Base-by-base conservation (phyloP, 2,329 filamentous ascomycete species). In the Coleophoma eucalyptorum region DNA sequence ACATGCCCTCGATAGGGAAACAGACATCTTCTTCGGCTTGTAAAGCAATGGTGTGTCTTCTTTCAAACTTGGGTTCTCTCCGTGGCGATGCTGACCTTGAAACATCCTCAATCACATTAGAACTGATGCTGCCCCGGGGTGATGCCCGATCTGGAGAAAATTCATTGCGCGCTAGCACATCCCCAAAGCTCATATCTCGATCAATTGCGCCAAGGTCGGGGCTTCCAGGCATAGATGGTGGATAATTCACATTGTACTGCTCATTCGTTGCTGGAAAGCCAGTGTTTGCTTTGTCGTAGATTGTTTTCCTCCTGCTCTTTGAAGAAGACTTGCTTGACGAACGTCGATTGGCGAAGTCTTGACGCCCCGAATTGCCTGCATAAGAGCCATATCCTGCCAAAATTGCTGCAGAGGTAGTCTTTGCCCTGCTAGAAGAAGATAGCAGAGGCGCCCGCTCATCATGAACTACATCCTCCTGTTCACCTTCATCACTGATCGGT, bases 1-100 rank as follows among this genome's bases (percentile, higher is more conserved):
- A 94, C 69, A 91, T 78, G 5, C 77, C 84, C 49, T 88, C 86
- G 5, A 84, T 83, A 0, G 92, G 93, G 62, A 96, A 97, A 72
- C 94, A 97, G 1, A 97, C 92, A 69, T 97, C 94, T 57, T 89
- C 89, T 61, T 94, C 84, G 0, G 85, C 89, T 11, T 85, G 77
- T 12, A 86, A 67, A 12, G 78, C 76, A 57, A 84, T 77, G 5
- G 80, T 84, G 50, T 79, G 77, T 35, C 86, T 77, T 45, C 77
- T 64, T 31, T 63, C 59, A 41, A 56, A 64, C 20, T 46, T 54
- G 1, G 51, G 51, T 12, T 63, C 61, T 50, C 57, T 55, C 19
- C 58, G 50, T 21, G 61, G 57, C 8, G 60, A 58, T 5, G 49
- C 54, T 16, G 50, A 43, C 13, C 53, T 33, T 6, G 68, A 69